Evolutionary conservation across 139 green algal species (phyloP).

Genomic region (Chlorella sorokiniana): DNA sequence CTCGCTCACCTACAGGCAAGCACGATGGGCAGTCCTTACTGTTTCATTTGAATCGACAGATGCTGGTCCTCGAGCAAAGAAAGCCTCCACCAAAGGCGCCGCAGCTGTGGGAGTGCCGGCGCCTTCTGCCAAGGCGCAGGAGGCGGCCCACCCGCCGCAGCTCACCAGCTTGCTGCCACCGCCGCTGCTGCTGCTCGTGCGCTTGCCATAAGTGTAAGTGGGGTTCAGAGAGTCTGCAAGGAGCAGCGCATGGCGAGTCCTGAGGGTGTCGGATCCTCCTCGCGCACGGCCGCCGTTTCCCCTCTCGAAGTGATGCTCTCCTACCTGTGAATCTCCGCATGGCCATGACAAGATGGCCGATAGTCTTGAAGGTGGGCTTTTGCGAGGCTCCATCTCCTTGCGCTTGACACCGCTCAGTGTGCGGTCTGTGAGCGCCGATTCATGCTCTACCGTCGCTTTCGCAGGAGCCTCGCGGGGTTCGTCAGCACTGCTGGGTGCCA

Average conservation of each 20-base stretch:
- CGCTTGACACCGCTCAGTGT: not conserved
- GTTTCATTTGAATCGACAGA: too few relatives aligned
- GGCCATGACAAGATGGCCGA: constrained; percentile 54
- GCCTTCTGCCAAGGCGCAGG: too few relatives aligned
- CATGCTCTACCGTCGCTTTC: not conserved
- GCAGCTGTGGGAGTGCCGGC: too few relatives aligned
- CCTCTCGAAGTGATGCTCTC: not conserved
- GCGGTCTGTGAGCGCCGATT: not conserved
- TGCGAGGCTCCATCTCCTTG: not conserved
- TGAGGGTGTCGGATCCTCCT: too few relatives aligned
- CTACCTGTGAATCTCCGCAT: constrained; percentile 67
- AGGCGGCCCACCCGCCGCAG: not conserved
- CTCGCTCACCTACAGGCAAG: not conserved
- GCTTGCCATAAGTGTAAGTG: constrained; percentile 63
- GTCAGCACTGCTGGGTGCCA: not conserved
- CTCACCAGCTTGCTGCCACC: constrained; percentile 10
- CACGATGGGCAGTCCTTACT: too few relatives aligned
- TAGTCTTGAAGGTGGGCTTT: constrained; percentile 44
- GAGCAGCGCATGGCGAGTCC: not conserved
- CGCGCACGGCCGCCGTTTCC: not conserved
- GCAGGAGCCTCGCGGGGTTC: not conserved
- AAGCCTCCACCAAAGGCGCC: too few relatives aligned
- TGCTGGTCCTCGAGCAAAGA: too few relatives aligned
- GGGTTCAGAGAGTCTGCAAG: constrained; percentile 60
- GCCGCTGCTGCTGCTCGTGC: constrained; percentile 15